A percentile compares a stretch with the other conserved stretches of the same genome.
These are phyloP conservation scores for Thozetella sp. DNA, from an alignment of 495 filamentous ascomycete species.

Conservation along the genomic window DNA sequence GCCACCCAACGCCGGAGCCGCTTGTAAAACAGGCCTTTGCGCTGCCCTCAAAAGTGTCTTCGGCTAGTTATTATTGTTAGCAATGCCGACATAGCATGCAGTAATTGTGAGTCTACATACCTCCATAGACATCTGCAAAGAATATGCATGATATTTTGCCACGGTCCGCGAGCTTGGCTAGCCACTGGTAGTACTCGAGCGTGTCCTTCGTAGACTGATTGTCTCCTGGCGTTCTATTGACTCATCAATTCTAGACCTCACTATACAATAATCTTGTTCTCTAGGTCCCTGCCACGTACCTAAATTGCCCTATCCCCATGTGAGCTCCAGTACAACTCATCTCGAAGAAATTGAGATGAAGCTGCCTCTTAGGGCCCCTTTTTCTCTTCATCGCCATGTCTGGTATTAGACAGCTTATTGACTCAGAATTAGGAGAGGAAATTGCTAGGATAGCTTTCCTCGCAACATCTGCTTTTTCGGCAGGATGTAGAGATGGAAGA, in stretches of 20 bases:
- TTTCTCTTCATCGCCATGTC: not conserved
- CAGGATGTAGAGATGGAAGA: not conserved
- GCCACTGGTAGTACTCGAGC: not conserved
- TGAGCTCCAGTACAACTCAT: not conserved
- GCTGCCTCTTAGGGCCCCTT: not conserved
- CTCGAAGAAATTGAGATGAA: not conserved
- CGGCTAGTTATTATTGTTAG: not conserved
- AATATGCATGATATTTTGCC: not conserved
- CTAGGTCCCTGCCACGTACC: not conserved
- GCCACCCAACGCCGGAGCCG: not conserved
- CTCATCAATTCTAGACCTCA: not conserved
- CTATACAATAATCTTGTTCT: too few relatives aligned
- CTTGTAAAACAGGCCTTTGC: not conserved
- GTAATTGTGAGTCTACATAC: not conserved
- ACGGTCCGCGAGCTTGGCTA: not conserved
- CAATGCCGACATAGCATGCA: not conserved
- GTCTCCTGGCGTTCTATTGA: not conserved
- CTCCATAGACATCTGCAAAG: not conserved
- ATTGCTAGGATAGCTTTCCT: too few relatives aligned
- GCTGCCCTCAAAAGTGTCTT: not conserved
- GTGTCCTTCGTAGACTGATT: not conserved
- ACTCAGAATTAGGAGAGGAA: too few relatives aligned
- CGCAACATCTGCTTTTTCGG: not conserved
- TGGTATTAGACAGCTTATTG: too few relatives aligned
- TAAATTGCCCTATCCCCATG: not conserved